A percentile compares a stretch with the other conserved stretches of the same genome.
Evolutionary conservation across 108 stramenopile genomes (phyloP).

Genomic region (Stephanodiscus triporus): DNA sequence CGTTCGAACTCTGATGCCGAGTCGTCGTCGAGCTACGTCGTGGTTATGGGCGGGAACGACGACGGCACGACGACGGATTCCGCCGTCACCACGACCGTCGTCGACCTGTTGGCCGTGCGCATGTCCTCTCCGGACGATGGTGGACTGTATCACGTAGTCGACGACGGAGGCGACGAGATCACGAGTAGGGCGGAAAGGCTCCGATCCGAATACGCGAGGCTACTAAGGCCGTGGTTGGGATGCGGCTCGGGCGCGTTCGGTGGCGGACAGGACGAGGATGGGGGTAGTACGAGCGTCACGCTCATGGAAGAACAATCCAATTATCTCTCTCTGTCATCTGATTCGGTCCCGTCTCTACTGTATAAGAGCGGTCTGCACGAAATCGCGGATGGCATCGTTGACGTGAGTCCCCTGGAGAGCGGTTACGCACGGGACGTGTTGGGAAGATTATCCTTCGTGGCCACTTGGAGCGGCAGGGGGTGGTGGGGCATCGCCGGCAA

Average conservation of each 20-base stretch:
- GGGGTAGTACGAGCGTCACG: neutral
- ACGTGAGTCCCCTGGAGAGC: slow-evolving; percentile 75
- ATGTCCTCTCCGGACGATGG: slow-evolving; percentile 45
- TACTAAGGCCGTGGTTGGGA: slow-evolving; percentile 42
- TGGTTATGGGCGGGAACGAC: neutral
- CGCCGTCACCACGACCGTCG: slow-evolving; percentile 3
- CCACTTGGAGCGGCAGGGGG: slow-evolving; percentile 47
- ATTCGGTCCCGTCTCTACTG: slow-evolving; percentile 29
- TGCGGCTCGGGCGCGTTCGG: slow-evolving; percentile 25
- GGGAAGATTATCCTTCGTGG: slow-evolving; percentile 61
- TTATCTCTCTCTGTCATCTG: slow-evolving; percentile 12
- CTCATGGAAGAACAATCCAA: slow-evolving; percentile 39
- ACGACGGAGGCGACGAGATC: slow-evolving; percentile 16
- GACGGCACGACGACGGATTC: slow-evolving; percentile 10
- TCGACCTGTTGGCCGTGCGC: slow-evolving; percentile 31
- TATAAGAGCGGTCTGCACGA: slow-evolving; percentile 70
- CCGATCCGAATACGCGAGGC: slow-evolving; percentile 31
- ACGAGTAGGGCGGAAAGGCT: slow-evolving; percentile 26
- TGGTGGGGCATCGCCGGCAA: slow-evolving; percentile 40
- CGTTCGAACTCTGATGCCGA: neutral
- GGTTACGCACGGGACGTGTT: slow-evolving; percentile 81
- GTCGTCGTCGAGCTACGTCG: neutral
- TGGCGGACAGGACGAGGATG: neutral
- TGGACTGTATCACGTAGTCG: slow-evolving; percentile 39
- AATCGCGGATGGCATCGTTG: slow-evolving; percentile 78